Percentiles rank a stretch among this genome's conserved stretches.
These are phyloP conservation scores for Hamamelis virginiana DNA, from an alignment of 164 flowering plant genomes.

Conservation along the genomic window DNA sequence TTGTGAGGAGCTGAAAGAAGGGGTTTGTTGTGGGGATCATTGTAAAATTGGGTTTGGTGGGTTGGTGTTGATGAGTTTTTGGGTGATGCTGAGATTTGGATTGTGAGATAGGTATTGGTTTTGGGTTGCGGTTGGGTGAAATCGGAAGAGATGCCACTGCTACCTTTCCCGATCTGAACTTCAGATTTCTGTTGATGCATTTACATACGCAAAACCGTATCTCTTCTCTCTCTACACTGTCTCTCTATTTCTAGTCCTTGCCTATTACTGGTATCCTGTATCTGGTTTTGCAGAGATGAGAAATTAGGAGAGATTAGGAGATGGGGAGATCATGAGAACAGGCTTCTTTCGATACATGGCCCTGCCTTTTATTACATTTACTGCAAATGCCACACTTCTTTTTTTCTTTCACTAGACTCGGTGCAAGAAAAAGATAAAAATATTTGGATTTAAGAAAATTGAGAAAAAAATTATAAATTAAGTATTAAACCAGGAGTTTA, in stretches of 20 bases:
- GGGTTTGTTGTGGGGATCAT: constrained; percentile 24
- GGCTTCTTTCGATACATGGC: background rate
- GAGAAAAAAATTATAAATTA: no score
- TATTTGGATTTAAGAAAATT: no score
- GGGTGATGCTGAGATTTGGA: constrained; percentile 10
- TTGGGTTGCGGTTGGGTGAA: constrained; percentile 18
- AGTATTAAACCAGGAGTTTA: no score
- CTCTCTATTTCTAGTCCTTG: no score
- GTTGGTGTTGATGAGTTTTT: constrained; percentile 7
- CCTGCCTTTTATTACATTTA: background rate
- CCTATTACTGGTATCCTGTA: no score
- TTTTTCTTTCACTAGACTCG: no score
- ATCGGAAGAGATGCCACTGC: constrained; percentile 47
- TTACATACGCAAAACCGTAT: constrained; percentile 12
- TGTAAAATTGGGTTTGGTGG: constrained; percentile 6
- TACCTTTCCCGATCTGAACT: constrained; percentile 40
- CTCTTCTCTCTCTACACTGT: background rate
- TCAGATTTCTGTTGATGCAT: constrained; percentile 61
- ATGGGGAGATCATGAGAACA: background rate
- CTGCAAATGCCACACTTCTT: background rate
- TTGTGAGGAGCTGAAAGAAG: constrained; percentile 44
- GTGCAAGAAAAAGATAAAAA: no score
- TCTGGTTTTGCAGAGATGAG: background rate
- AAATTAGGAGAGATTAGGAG: background rate
- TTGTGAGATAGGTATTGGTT: background rate